Conservation (phyloP, 176 grass and related monocot genomes). For the Triticum turgidum region DNA sequence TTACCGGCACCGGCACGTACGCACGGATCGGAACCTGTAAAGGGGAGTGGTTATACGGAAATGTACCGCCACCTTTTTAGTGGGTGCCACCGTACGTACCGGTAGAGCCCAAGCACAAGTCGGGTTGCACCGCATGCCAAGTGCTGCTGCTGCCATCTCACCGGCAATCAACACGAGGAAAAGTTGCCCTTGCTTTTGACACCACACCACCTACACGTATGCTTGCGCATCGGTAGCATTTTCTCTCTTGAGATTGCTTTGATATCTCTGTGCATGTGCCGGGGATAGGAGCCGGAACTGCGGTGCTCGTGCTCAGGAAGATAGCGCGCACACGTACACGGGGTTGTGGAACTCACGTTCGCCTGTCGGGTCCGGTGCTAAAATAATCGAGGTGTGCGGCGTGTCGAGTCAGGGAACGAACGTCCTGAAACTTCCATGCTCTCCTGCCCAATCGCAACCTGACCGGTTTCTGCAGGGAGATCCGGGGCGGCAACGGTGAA, state of each 20-base stretch:
- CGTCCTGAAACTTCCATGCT: constrained; percentile 45
- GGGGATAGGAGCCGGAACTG: background rate
- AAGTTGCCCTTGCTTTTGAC: background rate
- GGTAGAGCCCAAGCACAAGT: background rate
- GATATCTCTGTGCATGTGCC: background rate
- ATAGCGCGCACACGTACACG: background rate
- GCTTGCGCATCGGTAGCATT: background rate
- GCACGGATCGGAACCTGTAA: background rate
- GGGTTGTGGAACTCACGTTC: constrained; percentile 15
- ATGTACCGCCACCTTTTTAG: background rate
- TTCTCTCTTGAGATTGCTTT: background rate
- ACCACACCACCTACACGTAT: no score
- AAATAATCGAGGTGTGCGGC: background rate
- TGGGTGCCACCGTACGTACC: background rate
- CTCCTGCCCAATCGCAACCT: constrained; percentile 10
- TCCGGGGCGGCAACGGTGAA: background rate
- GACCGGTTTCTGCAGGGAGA: constrained; percentile 10
- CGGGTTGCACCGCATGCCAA: background rate
- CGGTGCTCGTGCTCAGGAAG: background rate
- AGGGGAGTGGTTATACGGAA: background rate
- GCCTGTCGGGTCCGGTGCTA: background rate
- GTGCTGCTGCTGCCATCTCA: background rate
- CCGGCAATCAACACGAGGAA: background rate
- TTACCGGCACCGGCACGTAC: background rate
- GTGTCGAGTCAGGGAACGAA: constrained; percentile 25